phyloP scores from a whole-genome alignment of 2,329 filamentous ascomycete species.

The Cladophialophora bantiana region DNA sequence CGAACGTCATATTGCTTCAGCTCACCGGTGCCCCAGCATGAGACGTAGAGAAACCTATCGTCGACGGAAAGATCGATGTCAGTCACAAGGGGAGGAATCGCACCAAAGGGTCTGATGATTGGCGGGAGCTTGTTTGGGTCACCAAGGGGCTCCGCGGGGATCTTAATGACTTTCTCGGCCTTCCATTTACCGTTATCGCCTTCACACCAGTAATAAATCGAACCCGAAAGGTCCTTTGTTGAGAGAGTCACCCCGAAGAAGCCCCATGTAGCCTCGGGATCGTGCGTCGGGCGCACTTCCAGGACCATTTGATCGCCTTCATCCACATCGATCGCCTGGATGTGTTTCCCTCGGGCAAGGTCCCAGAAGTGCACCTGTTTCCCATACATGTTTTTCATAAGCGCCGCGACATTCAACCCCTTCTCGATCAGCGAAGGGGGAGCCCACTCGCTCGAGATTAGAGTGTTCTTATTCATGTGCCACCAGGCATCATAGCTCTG shows the following conservation, averaged over 20 bases:
- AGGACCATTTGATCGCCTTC: slow-evolving; percentile 16
- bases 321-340: slow-evolving; percentile 5
- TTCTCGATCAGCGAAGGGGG: slow-evolving; percentile 12
- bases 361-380: slow-evolving; percentile 11
- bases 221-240: slow-evolving; percentile 17
- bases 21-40: slow-evolving; percentile 19
- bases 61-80: slow-evolving; percentile 20
- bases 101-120: slow-evolving; percentile 1
- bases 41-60: slow-evolving; percentile 20
- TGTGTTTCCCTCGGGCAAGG: slow-evolving; percentile 5
- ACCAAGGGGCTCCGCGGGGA: slow-evolving; percentile 59
- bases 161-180: slow-evolving; percentile 61
- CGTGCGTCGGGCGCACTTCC: slow-evolving; percentile 14
- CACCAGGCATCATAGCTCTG: slow-evolving; percentile 14
- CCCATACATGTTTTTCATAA: slow-evolving; percentile 12
- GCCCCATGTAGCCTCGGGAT: slow-evolving; percentile 18
- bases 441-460: slow-evolving; percentile 16
- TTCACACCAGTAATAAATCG: slow-evolving; percentile 11
- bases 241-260: slow-evolving; percentile 11
- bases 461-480: slow-evolving; percentile 10
- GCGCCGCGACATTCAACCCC: neutral
- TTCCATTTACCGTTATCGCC: slow-evolving; percentile 46
- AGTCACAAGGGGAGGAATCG: slow-evolving; percentile 11
- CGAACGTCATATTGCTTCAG: slow-evolving; percentile 19
- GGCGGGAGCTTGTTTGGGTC: slow-evolving; percentile 8